Percentiles rank a stretch among this genome's conserved stretches.
Evolutionary conservation across 2,329 filamentous ascomycete species (phyloP).

Genomic region (Diaporthe helianthi): DNA sequence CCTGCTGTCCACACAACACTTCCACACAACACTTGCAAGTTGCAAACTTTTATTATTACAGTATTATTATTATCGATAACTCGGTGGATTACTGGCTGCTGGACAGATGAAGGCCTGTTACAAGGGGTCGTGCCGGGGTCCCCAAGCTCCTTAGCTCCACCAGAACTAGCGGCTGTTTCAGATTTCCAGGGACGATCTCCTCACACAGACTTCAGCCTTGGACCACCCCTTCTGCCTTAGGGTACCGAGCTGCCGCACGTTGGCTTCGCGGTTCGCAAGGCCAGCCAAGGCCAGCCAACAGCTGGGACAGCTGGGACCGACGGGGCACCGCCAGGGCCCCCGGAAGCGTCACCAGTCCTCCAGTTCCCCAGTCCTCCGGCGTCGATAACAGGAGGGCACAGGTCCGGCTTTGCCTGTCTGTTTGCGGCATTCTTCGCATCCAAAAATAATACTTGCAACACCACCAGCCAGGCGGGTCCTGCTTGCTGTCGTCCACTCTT

Average conservation of each 20-base stretch:
- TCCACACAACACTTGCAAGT: neutral
- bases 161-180: conserved; percentile 21
- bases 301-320: neutral
- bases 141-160: conserved; percentile 21
- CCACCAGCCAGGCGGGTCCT: conserved; percentile 21
- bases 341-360: neutral
- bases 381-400: conserved; percentile 5
- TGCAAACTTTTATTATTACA: no score
- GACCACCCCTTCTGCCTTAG: neutral
- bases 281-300: neutral
- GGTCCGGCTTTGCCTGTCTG: conserved; percentile 1
- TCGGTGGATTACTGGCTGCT: conserved; percentile 29
- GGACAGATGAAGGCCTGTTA: conserved; percentile 28
- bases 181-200: conserved; percentile 18
- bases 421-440: conserved; percentile 1
- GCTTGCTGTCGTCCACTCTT: neutral
- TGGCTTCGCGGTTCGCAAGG: neutral
- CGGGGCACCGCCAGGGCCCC: conserved; percentile 6
- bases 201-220: conserved; percentile 8
- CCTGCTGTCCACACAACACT: conserved; percentile 20
- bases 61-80: conserved; percentile 21
- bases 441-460: conserved; percentile 33
- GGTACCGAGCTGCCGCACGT: neutral
- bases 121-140: conserved; percentile 25
- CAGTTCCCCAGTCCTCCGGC: neutral